Evolutionary conservation across 2,329 filamentous ascomycete genomes (phyloP), one percentile per base, ranked within the genome.

Genomic region (Dactylellina haptotyla): DNA sequence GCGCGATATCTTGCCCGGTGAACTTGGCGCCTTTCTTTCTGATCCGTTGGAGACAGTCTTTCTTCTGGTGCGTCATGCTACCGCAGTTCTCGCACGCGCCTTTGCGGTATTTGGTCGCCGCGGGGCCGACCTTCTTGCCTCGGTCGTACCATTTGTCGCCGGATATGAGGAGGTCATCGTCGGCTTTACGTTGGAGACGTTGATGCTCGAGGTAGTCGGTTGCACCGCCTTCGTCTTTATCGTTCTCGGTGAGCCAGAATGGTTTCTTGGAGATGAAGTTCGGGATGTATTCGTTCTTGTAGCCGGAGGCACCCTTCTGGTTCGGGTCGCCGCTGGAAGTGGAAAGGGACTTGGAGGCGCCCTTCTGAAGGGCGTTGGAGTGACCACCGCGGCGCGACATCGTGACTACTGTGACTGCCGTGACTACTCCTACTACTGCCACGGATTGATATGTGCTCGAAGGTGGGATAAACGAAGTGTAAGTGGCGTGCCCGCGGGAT

Each of bases 21-120:
- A 90, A 97, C 80, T 90, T 93, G 9, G 95, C 95, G 75, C 95
- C 94, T 65, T 90, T 88, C 57, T 96, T 96, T 70, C 95, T 87
- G 28, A 93, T 95, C 61, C 95, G 87, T 79, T 90, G 92, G 56
- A 99, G 83, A 80, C 95, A 99, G 79, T 98, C 94, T 80, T 96
- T 97, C 58, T 88, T 90, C 82, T 96, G 96, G 83, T 99, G 95
- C 76, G 91, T 93, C 91, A 98, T 96, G 67, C 93, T 90, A 78
- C 95, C 95, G 83, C 95, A 99, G 82, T 99, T 99, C 82, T 98
- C 94, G 83, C 95, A 99, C 59, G 95, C 94, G 79, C 96, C 95
- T 83, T 98, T 99, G 76, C 96, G 91, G 80, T 91, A 99, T 80
- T 97, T 99, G 76, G 95, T 99, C 56, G 94, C 93, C 0, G 93